Percentiles rank a stretch among this genome's conserved stretches.
phyloP scores from a whole-genome alignment of 257 asterid genomes.

The Pogostemon cablin region DNA sequence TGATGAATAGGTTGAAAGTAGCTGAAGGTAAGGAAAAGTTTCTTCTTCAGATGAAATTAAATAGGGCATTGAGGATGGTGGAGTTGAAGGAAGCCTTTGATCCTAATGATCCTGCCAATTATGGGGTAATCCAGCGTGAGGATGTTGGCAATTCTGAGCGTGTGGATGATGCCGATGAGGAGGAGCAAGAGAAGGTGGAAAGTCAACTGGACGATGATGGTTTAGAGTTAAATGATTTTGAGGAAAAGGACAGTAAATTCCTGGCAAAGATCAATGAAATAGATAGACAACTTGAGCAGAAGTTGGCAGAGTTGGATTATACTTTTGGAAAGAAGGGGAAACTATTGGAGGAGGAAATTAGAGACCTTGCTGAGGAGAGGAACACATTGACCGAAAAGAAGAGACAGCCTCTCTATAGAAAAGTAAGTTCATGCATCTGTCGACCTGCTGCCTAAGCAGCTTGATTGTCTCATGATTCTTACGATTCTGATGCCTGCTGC shows the following conservation, averaged over 20 bases:
- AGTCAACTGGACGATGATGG: conserved; percentile 53
- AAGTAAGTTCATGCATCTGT: conserved; percentile 49
- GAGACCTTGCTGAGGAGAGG: conserved; percentile 97
- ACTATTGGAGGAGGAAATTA: conserved; percentile 85
- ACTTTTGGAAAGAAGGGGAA: conserved; percentile 91
- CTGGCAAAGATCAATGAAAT: conserved; percentile 72
- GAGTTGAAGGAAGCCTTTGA: conserved; percentile 77
- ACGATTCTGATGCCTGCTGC: neutral
- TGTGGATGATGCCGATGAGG: conserved; percentile 53
- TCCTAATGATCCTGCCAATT: conserved; percentile 84
- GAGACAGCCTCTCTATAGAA: conserved; percentile 82
- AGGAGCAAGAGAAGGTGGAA: conserved; percentile 49
- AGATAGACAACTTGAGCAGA: conserved; percentile 76
- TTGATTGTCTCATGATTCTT: conserved; percentile 1
- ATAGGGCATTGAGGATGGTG: conserved; percentile 80
- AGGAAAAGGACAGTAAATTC: conserved; percentile 77
- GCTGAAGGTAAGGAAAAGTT: conserved; percentile 91
- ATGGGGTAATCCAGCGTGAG: conserved; percentile 66
- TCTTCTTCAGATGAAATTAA: conserved; percentile 81
- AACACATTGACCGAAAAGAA: conserved; percentile 84
- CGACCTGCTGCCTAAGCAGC: conserved; percentile 13
- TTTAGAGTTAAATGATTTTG: conserved; percentile 71
- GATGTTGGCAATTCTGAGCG: conserved; percentile 54
- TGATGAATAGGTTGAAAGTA: conserved; percentile 82
- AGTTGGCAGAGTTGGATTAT: conserved; percentile 77